Evolutionary conservation across 2,329 filamentous ascomycete species (phyloP).

Genomic region (Epichloe brachyelytri): DNA sequence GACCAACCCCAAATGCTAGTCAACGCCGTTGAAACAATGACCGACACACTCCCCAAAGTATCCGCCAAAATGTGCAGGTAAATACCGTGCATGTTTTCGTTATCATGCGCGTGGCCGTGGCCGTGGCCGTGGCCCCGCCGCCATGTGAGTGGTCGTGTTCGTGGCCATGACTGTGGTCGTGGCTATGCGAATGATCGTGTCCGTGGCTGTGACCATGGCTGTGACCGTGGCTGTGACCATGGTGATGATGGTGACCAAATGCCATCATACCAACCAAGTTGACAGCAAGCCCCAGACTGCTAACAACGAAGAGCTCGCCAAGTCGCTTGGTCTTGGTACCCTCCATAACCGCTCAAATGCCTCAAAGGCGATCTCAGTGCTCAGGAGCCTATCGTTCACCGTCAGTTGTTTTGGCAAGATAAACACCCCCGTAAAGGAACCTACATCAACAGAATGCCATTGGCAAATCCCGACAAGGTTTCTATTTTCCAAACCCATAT

Average conservation of each 20-base stretch:
- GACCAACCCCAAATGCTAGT: conserved; percentile 84
- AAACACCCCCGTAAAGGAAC: conserved; percentile 14
- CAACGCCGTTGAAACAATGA: conserved; percentile 80
- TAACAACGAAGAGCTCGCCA: conserved; percentile 78
- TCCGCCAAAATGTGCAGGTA: conserved; percentile 93
- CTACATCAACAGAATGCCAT: conserved; percentile 86
- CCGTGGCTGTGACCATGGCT: conserved; percentile 27
- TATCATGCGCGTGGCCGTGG: conserved; percentile 45
- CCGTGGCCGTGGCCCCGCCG: conserved; percentile 14
- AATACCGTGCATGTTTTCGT: conserved; percentile 97
- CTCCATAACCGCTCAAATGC: conserved; percentile 78
- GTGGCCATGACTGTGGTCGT: conserved; percentile 27
- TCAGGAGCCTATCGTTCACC: conserved; percentile 54
- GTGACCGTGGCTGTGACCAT: conserved; percentile 27
- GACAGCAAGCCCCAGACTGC: conserved; percentile 71
- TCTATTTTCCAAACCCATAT: conserved; percentile 93
- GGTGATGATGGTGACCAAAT: conserved; percentile 55
- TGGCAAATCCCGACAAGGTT: conserved; percentile 89
- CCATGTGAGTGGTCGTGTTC: conserved; percentile 30
- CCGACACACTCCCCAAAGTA: conserved; percentile 84
- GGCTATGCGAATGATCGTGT: conserved; percentile 27
- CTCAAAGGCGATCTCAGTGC: conserved; percentile 91
- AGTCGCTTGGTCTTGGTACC: conserved; percentile 75
- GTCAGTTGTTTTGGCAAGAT: background rate
- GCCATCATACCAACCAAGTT: conserved; percentile 87